phyloP scores from a whole-genome alignment of 2,329 filamentous ascomycete genomes.

The Ramichloridium luteum region DNA sequence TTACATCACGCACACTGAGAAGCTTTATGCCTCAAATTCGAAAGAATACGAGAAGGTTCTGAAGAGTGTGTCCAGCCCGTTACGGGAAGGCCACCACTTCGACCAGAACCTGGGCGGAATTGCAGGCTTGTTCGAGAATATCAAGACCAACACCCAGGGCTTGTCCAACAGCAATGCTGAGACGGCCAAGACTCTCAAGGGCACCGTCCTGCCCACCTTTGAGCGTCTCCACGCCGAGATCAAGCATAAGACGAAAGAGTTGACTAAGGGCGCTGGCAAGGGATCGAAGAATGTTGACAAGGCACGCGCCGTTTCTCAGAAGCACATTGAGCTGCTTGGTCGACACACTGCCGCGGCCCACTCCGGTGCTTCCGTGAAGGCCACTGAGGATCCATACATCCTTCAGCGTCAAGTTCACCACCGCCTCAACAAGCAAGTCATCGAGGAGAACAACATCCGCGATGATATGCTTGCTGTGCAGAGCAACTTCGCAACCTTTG shows the following conservation, averaged over 20 bases:
- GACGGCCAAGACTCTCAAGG: conserved; percentile 82
- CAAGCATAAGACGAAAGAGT: conserved; percentile 90
- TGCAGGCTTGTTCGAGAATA: conserved; percentile 83
- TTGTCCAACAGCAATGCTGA: conserved; percentile 81
- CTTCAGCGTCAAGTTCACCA: conserved; percentile 69
- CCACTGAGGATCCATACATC: conserved; percentile 77
- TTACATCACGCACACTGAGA: conserved; percentile 75
- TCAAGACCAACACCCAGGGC: conserved; percentile 83
- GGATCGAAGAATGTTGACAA: conserved; percentile 85
- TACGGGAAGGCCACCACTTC: conserved; percentile 87
- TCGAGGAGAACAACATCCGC: conserved; percentile 91
- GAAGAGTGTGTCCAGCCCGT: conserved; percentile 78
- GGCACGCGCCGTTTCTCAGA: conserved; percentile 73
- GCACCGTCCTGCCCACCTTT: conserved; percentile 73
- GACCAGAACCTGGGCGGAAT: conserved; percentile 80
- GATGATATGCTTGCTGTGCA: conserved; percentile 89
- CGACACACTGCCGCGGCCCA: conserved; percentile 74
- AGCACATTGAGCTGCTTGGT: conserved; percentile 87
- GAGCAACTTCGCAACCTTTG: conserved; percentile 76
- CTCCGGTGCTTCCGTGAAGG: conserved; percentile 58
- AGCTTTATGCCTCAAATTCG: conserved; percentile 68
- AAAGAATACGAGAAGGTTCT: conserved; percentile 94
- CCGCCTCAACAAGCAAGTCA: conserved; percentile 77
- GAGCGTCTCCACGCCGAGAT: conserved; percentile 89
- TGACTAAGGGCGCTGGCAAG: conserved; percentile 68